Evolutionary conservation across 1,284 basidiomycete species (phyloP), one percentile per base, ranked within the genome.

Genomic region (Cutaneotrichosporon dermatis): DNA sequence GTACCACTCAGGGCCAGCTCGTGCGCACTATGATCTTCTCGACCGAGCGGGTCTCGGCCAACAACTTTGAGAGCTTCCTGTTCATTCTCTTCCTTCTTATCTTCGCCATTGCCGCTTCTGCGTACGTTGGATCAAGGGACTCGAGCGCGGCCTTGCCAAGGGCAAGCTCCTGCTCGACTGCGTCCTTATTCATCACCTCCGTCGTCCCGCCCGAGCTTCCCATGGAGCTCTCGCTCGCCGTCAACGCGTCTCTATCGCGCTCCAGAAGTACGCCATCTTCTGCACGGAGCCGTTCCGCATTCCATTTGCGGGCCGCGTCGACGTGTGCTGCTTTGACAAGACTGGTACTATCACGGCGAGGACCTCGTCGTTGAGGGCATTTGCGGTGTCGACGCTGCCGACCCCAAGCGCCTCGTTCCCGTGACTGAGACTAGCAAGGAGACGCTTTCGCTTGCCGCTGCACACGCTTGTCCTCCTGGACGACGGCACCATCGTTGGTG

Each of bases 1-100:
- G 94, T 25, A 97, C 94, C 4, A 87, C 92, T 1, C 94, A 97
- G 76, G 93, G 94, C 54, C 91, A 95, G 77, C 85, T 97, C 49
- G 92, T 97, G 41, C 83, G 93, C 66, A 97, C 93, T 1, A 97
- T 97, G 93, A 92, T 97, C 63, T 97, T 96, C 81, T 93, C 90
- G 4, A 92, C 90, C 1, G 93, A 97, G 72, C 88, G 91, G 13
- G 87, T 97, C 16, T 91, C 90, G 10, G 94, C 93, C 40, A 96
- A 96, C 80, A 97, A 93, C 77, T 62, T 89, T 60, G 94, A 97
- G 74, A 88, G 86, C 2, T 96, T 96, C 85, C 78, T 96, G 58
- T 97, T 97, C 80, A 95, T 97, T 63, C 92, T 90, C 1, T 97
- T 97, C 83, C 80, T 97, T 15, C 85, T 97, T 58, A 89, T 96